Conservation (phyloP, 2,329 filamentous ascomycete species). For the Tolypocladium capitatum region DNA sequence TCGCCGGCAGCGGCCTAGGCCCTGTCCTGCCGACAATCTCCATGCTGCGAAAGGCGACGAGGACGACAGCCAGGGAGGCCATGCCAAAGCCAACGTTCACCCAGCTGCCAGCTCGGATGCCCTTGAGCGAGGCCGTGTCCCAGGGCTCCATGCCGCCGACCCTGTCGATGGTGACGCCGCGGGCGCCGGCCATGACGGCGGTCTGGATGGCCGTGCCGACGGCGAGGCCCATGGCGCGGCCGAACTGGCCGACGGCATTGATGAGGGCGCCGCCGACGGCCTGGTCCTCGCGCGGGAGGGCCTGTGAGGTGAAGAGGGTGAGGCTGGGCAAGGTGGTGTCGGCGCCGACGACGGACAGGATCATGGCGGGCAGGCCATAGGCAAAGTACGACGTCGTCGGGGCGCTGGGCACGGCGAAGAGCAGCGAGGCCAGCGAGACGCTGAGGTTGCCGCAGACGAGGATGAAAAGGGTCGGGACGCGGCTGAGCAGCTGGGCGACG, state of each 20-base stretch:
- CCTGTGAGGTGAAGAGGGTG: conserved; percentile 51
- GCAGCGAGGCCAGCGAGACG: conserved; percentile 40
- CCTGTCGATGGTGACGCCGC: conserved; percentile 28
- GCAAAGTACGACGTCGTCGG: conserved; percentile 51
- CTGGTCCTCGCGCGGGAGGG: conserved; percentile 49
- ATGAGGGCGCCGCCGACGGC: conserved; percentile 55
- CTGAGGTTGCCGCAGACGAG: conserved; percentile 43
- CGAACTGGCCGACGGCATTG: conserved; percentile 52
- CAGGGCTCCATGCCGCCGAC: conserved; percentile 27
- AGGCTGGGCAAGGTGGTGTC: conserved; percentile 55
- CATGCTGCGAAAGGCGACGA: conserved; percentile 35
- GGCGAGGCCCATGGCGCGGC: conserved; percentile 51
- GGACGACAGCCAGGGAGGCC: conserved; percentile 28
- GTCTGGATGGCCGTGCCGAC: conserved; percentile 53
- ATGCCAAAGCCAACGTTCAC: conserved; percentile 36
- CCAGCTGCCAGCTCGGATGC: conserved; percentile 37
- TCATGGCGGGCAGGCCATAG: conserved; percentile 52
- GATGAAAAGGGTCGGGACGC: conserved; percentile 44
- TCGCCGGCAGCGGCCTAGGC: conserved; percentile 4
- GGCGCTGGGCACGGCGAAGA: conserved; percentile 52
- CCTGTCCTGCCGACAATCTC: conserved; percentile 35
- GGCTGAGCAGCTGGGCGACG: conserved; percentile 41
- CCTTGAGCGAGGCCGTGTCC: conserved; percentile 32
- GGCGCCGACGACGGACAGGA: conserved; percentile 50
- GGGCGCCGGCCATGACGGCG: conserved; percentile 39